A percentile compares a stretch with the other conserved stretches of the same genome.
These are phyloP conservation scores for Fusarium hostae DNA, from an alignment of 2,329 filamentous ascomycete genomes.

Conservation along the genomic window DNA sequence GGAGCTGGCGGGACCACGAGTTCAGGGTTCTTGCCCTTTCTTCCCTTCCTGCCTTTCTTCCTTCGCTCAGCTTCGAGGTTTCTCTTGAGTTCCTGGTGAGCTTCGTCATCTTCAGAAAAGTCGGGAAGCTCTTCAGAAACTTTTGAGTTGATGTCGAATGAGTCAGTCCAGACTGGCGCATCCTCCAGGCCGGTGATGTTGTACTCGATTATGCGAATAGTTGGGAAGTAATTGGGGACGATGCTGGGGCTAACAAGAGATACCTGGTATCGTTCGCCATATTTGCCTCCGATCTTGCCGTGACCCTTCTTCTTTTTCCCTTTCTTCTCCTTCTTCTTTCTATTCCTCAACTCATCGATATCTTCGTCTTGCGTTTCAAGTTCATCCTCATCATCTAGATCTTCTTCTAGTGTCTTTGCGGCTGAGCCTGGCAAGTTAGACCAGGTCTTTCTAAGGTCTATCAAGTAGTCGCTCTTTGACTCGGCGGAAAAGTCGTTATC, in stretches of 20 bases:
- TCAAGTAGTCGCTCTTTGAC: constrained; percentile 77
- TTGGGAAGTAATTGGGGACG: constrained; percentile 92
- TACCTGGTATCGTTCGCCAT: constrained; percentile 85
- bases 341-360: constrained; percentile 25
- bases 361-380: constrained; percentile 33
- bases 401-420: constrained; percentile 31
- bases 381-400: constrained; percentile 33
- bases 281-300: constrained; percentile 77
- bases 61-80: constrained; percentile 44
- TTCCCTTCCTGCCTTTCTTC: constrained; percentile 58
- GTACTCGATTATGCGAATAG: constrained; percentile 91
- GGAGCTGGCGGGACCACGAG: constrained; percentile 77
- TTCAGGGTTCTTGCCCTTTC: constrained; percentile 64
- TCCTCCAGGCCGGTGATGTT: constrained; percentile 83
- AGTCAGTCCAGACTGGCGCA: constrained; percentile 58
- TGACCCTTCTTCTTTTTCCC: constrained; percentile 63
- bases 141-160: constrained; percentile 30
- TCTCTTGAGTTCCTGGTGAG: constrained; percentile 45
- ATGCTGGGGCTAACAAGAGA: constrained; percentile 86
- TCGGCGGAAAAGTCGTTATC: constrained; percentile 68
- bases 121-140: constrained; percentile 9
- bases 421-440: constrained; percentile 72
- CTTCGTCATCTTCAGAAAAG: constrained; percentile 37
- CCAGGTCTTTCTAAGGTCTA: constrained; percentile 83
- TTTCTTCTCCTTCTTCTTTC: constrained; percentile 45